Percentiles rank a stretch among this genome's conserved stretches.
phyloP scores from a whole-genome alignment of 495 filamentous ascomycete species.

The Bombardia bombarda region DNA sequence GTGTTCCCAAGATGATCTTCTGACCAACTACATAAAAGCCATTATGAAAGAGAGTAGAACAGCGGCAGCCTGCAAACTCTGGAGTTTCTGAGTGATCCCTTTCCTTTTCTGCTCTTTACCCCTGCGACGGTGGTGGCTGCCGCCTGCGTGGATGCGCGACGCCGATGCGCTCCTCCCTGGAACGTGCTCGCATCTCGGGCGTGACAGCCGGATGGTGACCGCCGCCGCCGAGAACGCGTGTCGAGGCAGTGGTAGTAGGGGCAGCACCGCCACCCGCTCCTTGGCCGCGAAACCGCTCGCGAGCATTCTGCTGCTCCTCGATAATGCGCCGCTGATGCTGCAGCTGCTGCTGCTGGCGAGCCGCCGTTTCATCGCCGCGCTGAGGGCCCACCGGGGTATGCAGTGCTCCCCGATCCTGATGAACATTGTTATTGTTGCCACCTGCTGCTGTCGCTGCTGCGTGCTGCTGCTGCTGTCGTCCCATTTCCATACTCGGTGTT shows the following conservation, averaged over 20 bases:
- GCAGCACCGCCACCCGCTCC: not conserved
- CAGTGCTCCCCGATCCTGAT: no score
- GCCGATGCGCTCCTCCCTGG: conserved; percentile 1
- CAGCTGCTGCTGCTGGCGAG: not conserved
- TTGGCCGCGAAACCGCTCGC: not conserved
- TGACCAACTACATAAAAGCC: no score
- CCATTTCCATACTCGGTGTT: no score
- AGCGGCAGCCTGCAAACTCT: no score
- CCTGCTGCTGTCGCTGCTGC: no score
- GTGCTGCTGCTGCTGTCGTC: no score
- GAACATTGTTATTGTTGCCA: no score
- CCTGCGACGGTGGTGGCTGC: not conserved
- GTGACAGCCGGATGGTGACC: not conserved
- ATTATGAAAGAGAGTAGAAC: no score
- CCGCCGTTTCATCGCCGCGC: not conserved
- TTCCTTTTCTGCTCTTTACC: not conserved
- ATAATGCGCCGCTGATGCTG: not conserved
- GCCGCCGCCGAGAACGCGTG: not conserved
- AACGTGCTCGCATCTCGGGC: not conserved
- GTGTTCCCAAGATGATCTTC: no score
- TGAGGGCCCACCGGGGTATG: not conserved
- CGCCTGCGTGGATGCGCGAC: not conserved
- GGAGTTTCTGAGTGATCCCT: no score
- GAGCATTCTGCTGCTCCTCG: not conserved
- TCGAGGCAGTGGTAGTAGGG: not conserved